Evolutionary conservation across 768 basidiomycete genomes (phyloP).

Genomic region (Piloderma croceum): DNA sequence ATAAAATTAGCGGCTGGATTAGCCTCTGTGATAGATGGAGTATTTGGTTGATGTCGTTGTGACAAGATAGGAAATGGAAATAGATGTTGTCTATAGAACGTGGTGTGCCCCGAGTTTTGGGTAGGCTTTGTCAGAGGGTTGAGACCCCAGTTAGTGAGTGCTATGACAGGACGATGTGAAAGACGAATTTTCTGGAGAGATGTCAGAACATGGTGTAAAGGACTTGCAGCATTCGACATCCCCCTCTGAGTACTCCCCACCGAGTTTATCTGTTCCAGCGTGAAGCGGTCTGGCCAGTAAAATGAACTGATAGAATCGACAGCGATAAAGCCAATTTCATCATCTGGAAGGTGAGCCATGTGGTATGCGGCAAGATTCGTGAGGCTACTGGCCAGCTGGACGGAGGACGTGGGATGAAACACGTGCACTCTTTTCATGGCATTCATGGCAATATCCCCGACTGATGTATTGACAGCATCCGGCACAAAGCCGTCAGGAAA

Average conservation of each 20-base stretch:
- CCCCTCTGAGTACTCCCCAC: constrained; percentile 8
- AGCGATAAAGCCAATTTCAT: constrained; percentile 59
- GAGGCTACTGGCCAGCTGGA: constrained; percentile 66
- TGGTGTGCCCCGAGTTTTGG: constrained; percentile 13
- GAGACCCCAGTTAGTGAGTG: constrained; percentile 64
- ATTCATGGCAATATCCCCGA: constrained; percentile 27
- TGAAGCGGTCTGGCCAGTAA: constrained; percentile 73
- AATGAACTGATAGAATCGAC: constrained; percentile 75
- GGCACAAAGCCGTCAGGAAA: constrained; percentile 13
- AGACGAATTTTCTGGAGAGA: constrained; percentile 45
- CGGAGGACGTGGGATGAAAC: constrained; percentile 62
- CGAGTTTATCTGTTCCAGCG: constrained; percentile 45
- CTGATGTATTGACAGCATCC: constrained; percentile 1
- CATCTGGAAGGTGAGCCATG: constrained; percentile 37
- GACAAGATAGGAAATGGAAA: constrained; percentile 36
- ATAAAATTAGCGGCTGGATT: neutral
- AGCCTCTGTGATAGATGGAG: neutral
- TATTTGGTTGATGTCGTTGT: no score
- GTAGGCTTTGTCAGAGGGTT: constrained; percentile 19
- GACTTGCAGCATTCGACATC: constrained; percentile 17
- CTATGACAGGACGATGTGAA: constrained; percentile 44
- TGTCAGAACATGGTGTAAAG: constrained; percentile 42
- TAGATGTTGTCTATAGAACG: constrained; percentile 49
- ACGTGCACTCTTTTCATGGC: constrained; percentile 57
- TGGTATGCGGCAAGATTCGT: constrained; percentile 52